phyloP scores from a whole-genome alignment of 2,329 filamentous ascomycete species.

The Clarireedia hainanense region DNA sequence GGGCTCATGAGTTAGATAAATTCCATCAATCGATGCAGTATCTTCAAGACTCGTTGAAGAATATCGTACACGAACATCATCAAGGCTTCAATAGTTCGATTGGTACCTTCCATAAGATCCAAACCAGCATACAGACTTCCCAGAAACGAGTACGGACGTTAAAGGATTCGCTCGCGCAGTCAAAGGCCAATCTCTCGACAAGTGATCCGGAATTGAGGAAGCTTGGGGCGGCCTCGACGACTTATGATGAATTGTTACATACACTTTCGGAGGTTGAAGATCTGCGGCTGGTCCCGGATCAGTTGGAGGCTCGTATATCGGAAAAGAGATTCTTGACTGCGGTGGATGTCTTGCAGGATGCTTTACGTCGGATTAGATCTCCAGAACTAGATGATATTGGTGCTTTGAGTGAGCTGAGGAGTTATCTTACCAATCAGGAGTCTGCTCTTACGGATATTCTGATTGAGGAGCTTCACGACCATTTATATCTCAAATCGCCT shows the following conservation, averaged over 20 bases:
- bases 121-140: constrained; percentile 81
- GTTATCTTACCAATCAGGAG: constrained; percentile 90
- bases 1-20: constrained; percentile 78
- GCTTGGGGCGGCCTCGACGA: constrained; percentile 77
- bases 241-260: constrained; percentile 84
- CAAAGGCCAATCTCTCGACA: constrained; percentile 73
- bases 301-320: constrained; percentile 87
- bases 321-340: constrained; percentile 93
- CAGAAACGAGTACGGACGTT: constrained; percentile 77
- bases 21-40: constrained; percentile 80
- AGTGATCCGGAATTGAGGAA: constrained; percentile 89
- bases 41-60: constrained; percentile 86
- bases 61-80: constrained; percentile 96
- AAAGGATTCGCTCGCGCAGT: constrained; percentile 72
- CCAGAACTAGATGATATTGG: constrained; percentile 89
- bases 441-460: constrained; percentile 85
- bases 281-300: constrained; percentile 80
- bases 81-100: constrained; percentile 99
- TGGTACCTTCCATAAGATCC: constrained; percentile 97
- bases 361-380: constrained; percentile 72
- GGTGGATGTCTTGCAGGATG: constrained; percentile 85
- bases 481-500: constrained; percentile 93
- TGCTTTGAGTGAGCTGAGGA: constrained; percentile 74
- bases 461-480: constrained; percentile 94
- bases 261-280: constrained; percentile 80